These are phyloP conservation scores for Ophiosphaerella korrae DNA, from an alignment of 2,329 filamentous ascomycete species.

Conservation along the genomic window DNA sequence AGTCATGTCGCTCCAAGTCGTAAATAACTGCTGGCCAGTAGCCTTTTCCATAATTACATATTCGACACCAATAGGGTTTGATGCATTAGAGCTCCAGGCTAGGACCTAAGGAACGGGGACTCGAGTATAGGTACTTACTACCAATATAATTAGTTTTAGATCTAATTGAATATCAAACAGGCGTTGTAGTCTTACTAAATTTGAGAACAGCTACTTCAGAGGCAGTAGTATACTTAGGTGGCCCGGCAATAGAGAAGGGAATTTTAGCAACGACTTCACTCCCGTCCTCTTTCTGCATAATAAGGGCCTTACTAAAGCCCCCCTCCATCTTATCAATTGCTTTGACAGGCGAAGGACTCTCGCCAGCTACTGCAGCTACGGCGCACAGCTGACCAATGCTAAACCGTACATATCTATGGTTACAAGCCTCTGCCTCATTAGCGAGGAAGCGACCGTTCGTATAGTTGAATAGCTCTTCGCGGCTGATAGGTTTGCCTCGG, in stretches of 20 bases:
- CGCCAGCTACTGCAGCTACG: conserved; percentile 23
- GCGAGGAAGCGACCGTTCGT: conserved; percentile 37
- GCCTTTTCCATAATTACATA: conserved; percentile 46
- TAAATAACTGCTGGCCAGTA: conserved; percentile 31
- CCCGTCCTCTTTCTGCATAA: conserved; percentile 28
- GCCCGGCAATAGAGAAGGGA: conserved; percentile 39
- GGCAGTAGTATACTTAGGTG: conserved; percentile 37
- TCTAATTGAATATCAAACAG: neutral
- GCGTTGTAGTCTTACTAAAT: conserved; percentile 23
- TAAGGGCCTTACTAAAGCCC: conserved; percentile 38
- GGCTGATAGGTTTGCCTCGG: conserved; percentile 14
- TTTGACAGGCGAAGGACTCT: conserved; percentile 23
- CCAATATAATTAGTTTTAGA: conserved; percentile 4
- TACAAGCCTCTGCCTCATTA: conserved; percentile 26
- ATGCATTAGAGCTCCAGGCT: conserved; percentile 29
- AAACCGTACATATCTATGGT: conserved; percentile 35
- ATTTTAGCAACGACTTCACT: conserved; percentile 23
- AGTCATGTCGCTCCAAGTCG: conserved; percentile 37
- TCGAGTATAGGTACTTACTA: conserved; percentile 20
- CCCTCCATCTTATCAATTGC: conserved; percentile 44
- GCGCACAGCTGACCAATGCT: conserved; percentile 36
- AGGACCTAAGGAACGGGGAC: conserved; percentile 36
- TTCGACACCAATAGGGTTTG: conserved; percentile 40
- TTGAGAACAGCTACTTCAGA: conserved; percentile 45
- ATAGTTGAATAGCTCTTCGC: conserved; percentile 31